Base-by-base conservation (phyloP, 129 eudicot species). In the Artemisia annua region DNA sequence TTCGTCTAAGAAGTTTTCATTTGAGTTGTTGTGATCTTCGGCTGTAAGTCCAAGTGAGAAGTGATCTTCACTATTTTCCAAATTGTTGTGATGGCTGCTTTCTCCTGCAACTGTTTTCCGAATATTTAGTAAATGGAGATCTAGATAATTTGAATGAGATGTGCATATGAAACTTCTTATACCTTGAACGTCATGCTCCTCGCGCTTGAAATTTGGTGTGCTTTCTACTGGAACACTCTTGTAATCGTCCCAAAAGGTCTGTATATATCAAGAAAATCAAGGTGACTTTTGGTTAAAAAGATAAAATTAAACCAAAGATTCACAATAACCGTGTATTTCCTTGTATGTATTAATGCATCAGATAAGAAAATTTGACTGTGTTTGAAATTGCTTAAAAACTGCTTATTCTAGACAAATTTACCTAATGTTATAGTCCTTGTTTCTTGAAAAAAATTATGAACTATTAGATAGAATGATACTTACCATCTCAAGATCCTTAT, bases 401-500 rank as follows among this genome's bases (percentile, higher is more conserved):
- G 52, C 28, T 53, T 39, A 14, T 19, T 39, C 18, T 17, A 13
- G 43, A 35, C 43, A 35, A 35, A 35, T 35, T 5, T 5, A 5
- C 43, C 43, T 35, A 35, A 35, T 35, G 43, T 35, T 35, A 6
- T 6, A 1, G 43, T 35, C 43, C 43, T 51, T 50, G 51, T 63
- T 28, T 53, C 24, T 17, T 50, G 3, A 15, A 66, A 55, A 17
- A 20, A 0, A 58, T 10, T 30, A 48, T 11, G 57, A 69, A 60
- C 48, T 50, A 18, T 28, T 60, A 13, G 8, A 62, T 63, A 44
- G 60, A 54, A 51, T 71, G 26, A n/a, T 53, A 32, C 15, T 70
- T 54, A 92, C 96, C 96, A 87, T 88, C 48, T 85, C 96, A 48
- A 87, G 79, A 72, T 89, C 94, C 48, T 85, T 76, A 70, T 89